A percentile compares a stretch with the other conserved stretches of the same genome.
phyloP scores from a whole-genome alignment of 345 rosid species.

The Camelina neglecta region DNA sequence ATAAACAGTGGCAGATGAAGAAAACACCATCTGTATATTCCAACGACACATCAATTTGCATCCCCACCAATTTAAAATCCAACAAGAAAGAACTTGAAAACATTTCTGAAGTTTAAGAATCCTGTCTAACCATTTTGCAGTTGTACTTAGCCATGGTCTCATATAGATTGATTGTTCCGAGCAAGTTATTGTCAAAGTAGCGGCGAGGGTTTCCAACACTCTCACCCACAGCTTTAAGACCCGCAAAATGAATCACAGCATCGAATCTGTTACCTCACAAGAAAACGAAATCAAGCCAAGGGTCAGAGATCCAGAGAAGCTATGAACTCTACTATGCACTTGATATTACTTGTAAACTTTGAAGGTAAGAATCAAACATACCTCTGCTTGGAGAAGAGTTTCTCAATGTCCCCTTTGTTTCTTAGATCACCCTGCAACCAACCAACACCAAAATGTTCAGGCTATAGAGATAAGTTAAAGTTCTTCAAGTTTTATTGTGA shows the following conservation, averaged over 20 bases:
- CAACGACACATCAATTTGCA: constrained; percentile 7
- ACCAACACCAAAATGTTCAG: constrained; percentile 1
- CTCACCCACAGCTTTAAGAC: constrained; percentile 90
- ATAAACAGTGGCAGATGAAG: constrained; percentile 95
- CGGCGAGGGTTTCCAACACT: constrained; percentile 80
- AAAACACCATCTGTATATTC: constrained; percentile 78
- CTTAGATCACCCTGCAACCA: constrained; percentile 86
- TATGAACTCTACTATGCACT: constrained; percentile 6
- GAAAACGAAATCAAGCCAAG: constrained; percentile 19
- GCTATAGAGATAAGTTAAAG: neutral
- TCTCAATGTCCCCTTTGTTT: constrained; percentile 80
- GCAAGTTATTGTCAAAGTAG: constrained; percentile 79
- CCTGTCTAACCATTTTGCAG: constrained; percentile 63
- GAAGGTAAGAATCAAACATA: constrained; percentile 39
- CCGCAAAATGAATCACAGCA: constrained; percentile 96
- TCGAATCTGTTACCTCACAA: constrained; percentile 59
- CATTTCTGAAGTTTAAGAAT: constrained; percentile 5
- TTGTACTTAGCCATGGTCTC: constrained; percentile 74
- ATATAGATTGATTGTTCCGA: constrained; percentile 75
- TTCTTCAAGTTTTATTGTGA: constrained; percentile 10
- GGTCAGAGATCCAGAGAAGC: neutral
- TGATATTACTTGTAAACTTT: neutral
- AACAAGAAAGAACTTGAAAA: neutral
- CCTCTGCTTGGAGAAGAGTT: constrained; percentile 71
- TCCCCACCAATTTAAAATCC: constrained; percentile 2